Evolutionary conservation across 1,139 yeast genomes (phyloP), one percentile per base, ranked within the genome.

Genomic region (Debaryomyces subglobosus): DNA sequence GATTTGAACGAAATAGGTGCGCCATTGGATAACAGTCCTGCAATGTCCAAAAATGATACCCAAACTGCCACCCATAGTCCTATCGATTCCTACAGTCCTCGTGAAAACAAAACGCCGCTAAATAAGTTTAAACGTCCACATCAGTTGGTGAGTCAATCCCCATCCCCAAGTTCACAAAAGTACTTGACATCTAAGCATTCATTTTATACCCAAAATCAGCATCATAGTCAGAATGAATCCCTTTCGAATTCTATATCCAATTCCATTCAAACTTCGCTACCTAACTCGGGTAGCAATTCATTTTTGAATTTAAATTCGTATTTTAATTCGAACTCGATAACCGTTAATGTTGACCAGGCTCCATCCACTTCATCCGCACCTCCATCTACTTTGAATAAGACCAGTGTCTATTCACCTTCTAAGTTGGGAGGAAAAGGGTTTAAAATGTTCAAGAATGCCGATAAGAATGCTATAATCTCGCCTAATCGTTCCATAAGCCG

Each of bases 101-200:
- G 56, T 9, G 42, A 37, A 3, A 43, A 35, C 9, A 40, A 39
- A 13, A 49, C 57, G 41, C 57, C 62, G 42, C 51, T 53, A 49
- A 75, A 75, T 53, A 75, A 74, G 52, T 76, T 72, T 54, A 78
- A 78, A 52, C 65, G 81, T 37, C 78, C 81, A 1, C 81, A 78
- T 51, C 71, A 73, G 51, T 62, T 77, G 44, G 74, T 75, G 16
- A 71, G 77, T 52, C 79, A 74, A 54, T 70, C 76, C 9, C 79
- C 80, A 2, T 73, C 79, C 6, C 79, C 79, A 3, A 61, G 70
- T n/a, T 59, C 71, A 9, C 54, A 49, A 38, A 57, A 59, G 46
- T 27, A 42, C 16, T 40, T 43, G 9, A 43, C 49, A 12, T 38
- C 48, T 38, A 48, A 52, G 41, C 44, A 47, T n/a, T 32, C 39